Evolutionary conservation across 768 basidiomycete genomes (phyloP), one percentile per base, ranked within the genome.

Genomic region (Coprinopsis sp.): DNA sequence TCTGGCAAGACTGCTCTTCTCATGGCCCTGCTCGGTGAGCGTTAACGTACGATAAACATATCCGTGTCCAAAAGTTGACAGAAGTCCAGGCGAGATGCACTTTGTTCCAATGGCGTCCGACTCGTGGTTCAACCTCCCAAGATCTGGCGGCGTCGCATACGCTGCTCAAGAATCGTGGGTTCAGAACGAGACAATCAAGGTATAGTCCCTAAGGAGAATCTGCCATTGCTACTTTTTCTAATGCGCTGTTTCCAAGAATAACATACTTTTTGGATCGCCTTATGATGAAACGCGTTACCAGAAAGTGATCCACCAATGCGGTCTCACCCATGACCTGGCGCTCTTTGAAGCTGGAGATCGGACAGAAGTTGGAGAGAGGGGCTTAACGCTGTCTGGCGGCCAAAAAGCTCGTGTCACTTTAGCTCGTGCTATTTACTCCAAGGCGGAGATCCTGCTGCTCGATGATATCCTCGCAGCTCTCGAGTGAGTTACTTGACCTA

Each of bases 161-260:
- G 82, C 84, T 4, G 81, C 83, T 1, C 88, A 91, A 59, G 85
- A 88, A 59, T 78, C 83, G 1, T 91, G 86, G 87, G 79, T 89
- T 11, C 74, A 82, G 61, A 89, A 86, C 51, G 85, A 83, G 52
- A 87, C 84, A 0, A 83, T 87, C 48, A 70, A 64, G 59, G 82
- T 80, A 21, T n/a, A 21, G 53, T 49, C 23, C 33, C 21, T n/a
- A n/a, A n/a, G n/a, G n/a, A n/a, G n/a, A n/a, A n/a, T n/a, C 14
- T 33, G 37, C 23, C 13, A n/a, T n/a, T 40, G 21, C 13, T 33
- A 25, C 21, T 23, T 8, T 30, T 41, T n/a, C n/a, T 19, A 12
- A 25, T 24, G 22, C 23, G 27, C 22, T 8, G 22, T 27, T 16
- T 28, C 28, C 14, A n/a, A 57, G 54, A 83, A 90, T 33, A 92